A percentile compares a stretch with the other conserved stretches of the same genome.
These are phyloP conservation scores for Cryptosporidium parvum DNA, from an alignment of 169 alveolate species.

Conservation along the genomic window DNA sequence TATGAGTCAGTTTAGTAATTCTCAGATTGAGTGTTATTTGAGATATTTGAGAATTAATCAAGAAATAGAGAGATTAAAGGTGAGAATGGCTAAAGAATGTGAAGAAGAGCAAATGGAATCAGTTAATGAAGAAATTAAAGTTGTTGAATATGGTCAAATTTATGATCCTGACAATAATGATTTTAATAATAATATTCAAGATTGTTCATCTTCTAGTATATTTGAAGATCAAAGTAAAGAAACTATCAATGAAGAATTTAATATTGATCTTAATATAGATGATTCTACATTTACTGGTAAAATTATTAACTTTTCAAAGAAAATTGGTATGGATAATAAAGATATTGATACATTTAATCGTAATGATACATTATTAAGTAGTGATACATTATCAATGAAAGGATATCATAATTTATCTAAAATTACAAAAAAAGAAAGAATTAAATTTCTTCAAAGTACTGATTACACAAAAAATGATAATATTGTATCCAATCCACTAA, in stretches of 20 bases:
- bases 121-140: background rate
- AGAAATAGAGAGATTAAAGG: slow-evolving; percentile 86
- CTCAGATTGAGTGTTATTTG: slow-evolving; percentile 86
- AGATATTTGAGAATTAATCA: slow-evolving; percentile 84
- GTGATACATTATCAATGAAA: background rate
- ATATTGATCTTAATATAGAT: background rate
- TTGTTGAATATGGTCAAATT: slow-evolving; percentile 22
- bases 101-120: slow-evolving; percentile 9
- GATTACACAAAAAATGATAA: slow-evolving; percentile 7
- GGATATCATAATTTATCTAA: slow-evolving; percentile 1
- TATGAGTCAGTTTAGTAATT: slow-evolving; percentile 84
- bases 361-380: background rate
- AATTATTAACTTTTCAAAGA: background rate
- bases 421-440: slow-evolving; percentile 47
- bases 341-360: background rate
- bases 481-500: slow-evolving; percentile 24
- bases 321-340: background rate
- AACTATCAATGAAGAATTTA: background rate
- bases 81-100: slow-evolving; percentile 80
- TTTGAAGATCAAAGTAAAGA: background rate
- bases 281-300: slow-evolving; percentile 15
- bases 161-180: slow-evolving; percentile 32
- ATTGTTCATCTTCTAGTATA: background rate
- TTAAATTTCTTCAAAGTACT: slow-evolving; percentile 21
- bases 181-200: background rate